Conservation (phyloP, 1,284 basidiomycete species). For the Ceratobasidium sp. region DNA sequence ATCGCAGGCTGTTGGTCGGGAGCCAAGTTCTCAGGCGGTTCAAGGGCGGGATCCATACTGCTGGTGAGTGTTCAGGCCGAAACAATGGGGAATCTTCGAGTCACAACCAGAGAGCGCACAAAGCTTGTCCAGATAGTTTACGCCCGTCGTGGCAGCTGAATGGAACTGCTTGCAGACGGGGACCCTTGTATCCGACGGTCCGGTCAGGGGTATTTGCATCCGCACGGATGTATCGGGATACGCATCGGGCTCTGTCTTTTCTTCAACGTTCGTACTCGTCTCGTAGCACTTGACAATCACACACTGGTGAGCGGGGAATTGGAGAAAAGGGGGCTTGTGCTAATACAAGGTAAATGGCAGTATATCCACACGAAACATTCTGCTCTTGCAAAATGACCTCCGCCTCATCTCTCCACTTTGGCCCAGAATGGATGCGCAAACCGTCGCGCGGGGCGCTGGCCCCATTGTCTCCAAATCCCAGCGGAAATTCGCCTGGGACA, state of each 20-base stretch:
- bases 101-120: conserved; percentile 2
- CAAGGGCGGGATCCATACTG: conserved; percentile 6
- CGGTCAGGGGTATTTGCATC: conserved; percentile 5
- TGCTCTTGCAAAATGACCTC: conserved; percentile 62
- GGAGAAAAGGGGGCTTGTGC: too few relatives aligned
- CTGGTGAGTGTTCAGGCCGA: neutral
- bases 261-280: conserved; percentile 27
- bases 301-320: neutral
- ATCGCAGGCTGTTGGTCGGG: neutral
- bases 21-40: neutral
- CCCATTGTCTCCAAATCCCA: conserved; percentile 52
- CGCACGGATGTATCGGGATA: conserved; percentile 16
- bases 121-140: neutral
- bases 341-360: neutral
- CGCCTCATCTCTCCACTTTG: conserved; percentile 76
- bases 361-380: conserved; percentile 6
- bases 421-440: conserved; percentile 86
- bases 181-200: conserved; percentile 3
- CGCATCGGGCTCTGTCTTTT: conserved; percentile 21
- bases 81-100: neutral
- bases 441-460: conserved; percentile 56
- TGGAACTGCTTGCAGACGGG: neutral
- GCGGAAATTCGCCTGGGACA: conserved; percentile 63
- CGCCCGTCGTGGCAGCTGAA: neutral
- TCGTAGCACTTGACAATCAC: conserved; percentile 18